A percentile compares a stretch with the other conserved stretches of the same genome.
These are phyloP conservation scores for Calonectria multiphialidica DNA, from an alignment of 2,329 filamentous ascomycete genomes.

Conservation along the genomic window DNA sequence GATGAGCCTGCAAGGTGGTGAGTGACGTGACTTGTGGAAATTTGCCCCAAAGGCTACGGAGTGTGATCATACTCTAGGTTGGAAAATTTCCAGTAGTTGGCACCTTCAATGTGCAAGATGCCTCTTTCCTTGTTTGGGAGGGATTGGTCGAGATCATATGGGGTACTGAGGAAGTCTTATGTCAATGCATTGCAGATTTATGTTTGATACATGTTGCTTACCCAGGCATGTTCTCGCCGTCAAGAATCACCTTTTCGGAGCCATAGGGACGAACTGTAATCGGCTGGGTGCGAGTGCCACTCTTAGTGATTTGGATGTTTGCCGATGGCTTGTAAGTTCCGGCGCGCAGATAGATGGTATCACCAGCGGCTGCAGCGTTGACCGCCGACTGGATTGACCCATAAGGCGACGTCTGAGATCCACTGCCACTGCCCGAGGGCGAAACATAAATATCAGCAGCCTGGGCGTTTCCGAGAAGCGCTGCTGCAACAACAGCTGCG, in stretches of 20 bases:
- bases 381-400: constrained; percentile 61
- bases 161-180: constrained; percentile 49
- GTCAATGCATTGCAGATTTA: constrained; percentile 2
- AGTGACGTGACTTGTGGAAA: accelerated
- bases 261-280: constrained; percentile 57
- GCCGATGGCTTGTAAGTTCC: constrained; percentile 59
- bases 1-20: constrained; percentile 38
- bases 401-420: constrained; percentile 54
- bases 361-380: constrained; percentile 58
- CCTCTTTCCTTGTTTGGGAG: constrained; percentile 57
- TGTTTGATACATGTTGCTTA: not conserved
- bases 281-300: constrained; percentile 53
- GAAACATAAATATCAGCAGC: constrained; percentile 57
- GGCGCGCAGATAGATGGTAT: constrained; percentile 58
- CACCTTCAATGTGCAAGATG: constrained; percentile 59
- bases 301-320: constrained; percentile 61
- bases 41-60: accelerated
- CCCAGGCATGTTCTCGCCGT: constrained; percentile 54
- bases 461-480: not conserved
- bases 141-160: constrained; percentile 53
- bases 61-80: constrained; percentile 43
- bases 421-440: constrained; percentile 54
- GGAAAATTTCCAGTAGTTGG: constrained; percentile 60
- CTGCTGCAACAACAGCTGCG: not conserved
- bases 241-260: constrained; percentile 57